Conservation (phyloP, 1,284 basidiomycete species). For the Anthracocystis setariae region DNA sequence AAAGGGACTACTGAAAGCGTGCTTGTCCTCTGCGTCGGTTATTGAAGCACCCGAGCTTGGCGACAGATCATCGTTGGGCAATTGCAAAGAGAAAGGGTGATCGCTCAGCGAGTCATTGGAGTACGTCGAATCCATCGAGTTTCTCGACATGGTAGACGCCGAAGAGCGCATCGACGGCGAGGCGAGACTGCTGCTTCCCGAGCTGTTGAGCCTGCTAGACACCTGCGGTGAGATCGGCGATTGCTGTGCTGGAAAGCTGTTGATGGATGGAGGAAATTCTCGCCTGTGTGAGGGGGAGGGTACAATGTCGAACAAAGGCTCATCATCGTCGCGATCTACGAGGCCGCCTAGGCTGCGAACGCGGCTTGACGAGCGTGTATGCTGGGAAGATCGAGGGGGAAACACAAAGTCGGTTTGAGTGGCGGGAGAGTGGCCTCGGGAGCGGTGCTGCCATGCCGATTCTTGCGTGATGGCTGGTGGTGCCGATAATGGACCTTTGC, state of each 20-base stretch:
- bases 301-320: conserved; percentile 35
- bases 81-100: conserved; percentile 33
- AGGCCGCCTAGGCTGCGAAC: conserved; percentile 22
- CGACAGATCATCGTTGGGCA: conserved; percentile 7
- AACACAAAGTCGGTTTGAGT: conserved; percentile 20
- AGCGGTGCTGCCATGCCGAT: not conserved
- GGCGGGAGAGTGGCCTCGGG: not conserved
- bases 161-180: conserved; percentile 15
- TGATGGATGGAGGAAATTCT: conserved; percentile 1
- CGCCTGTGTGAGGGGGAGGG: conserved; percentile 35
- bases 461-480: conserved; percentile 16
- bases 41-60: conserved; percentile 20
- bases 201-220: not conserved
- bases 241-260: not conserved
- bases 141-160: conserved; percentile 16
- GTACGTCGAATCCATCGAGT: conserved; percentile 29
- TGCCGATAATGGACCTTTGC: conserved; percentile 20
- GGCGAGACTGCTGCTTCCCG: conserved; percentile 1
- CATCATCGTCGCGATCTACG: conserved; percentile 25
- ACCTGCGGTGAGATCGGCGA: not conserved
- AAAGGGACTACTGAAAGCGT: conserved; percentile 8
- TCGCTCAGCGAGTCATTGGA: conserved; percentile 24
- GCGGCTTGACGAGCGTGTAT: conserved; percentile 2
- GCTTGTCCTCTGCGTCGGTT: conserved; percentile 13
- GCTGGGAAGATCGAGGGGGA: conserved; percentile 12